phyloP scores from a whole-genome alignment of 805 yeast genomes.

The Candida dajiaensis region DNA sequence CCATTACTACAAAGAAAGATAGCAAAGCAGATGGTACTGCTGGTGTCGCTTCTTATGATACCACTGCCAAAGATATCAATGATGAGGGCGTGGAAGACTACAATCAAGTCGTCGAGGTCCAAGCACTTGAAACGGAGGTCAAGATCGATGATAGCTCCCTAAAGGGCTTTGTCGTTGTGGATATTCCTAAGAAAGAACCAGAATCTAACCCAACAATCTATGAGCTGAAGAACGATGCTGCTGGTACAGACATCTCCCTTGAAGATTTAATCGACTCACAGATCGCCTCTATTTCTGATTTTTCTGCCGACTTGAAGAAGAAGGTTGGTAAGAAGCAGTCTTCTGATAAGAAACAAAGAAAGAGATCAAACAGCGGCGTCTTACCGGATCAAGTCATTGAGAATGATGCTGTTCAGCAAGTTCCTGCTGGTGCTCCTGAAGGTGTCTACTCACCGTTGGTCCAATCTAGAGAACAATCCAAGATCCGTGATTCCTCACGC shows the following conservation, averaged over 20 bases:
- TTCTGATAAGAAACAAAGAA: not conserved
- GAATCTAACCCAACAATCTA: constrained; percentile 13
- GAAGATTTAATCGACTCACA: constrained; percentile 26
- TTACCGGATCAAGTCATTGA: constrained; percentile 32
- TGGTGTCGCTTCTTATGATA: too few relatives aligned
- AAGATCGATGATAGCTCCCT: constrained; percentile 13
- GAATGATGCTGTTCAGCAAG: constrained; percentile 31
- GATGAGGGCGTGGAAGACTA: not conserved
- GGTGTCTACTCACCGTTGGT: constrained; percentile 31
- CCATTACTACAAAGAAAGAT: not conserved
- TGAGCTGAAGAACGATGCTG: constrained; percentile 15
- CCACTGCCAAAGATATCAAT: not conserved
- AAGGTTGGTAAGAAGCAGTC: constrained; percentile 7
- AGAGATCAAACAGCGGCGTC: not conserved
- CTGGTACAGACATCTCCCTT: constrained; percentile 15
- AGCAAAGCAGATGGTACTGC: not conserved
- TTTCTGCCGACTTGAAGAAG: constrained; percentile 17
- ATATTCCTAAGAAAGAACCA: constrained; percentile 9
- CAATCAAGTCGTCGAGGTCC: not conserved
- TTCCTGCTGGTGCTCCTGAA: constrained; percentile 42
- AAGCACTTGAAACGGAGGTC: constrained; percentile 2
- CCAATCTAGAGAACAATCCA: constrained; percentile 25
- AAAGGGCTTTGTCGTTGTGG: constrained; percentile 21
- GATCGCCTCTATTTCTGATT: constrained; percentile 23
- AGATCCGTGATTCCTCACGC: constrained; percentile 4